Evolutionary conservation across 1,284 basidiomycete genomes (phyloP), one percentile per base, ranked within the genome.

Genomic region (Vanrija humicola): DNA sequence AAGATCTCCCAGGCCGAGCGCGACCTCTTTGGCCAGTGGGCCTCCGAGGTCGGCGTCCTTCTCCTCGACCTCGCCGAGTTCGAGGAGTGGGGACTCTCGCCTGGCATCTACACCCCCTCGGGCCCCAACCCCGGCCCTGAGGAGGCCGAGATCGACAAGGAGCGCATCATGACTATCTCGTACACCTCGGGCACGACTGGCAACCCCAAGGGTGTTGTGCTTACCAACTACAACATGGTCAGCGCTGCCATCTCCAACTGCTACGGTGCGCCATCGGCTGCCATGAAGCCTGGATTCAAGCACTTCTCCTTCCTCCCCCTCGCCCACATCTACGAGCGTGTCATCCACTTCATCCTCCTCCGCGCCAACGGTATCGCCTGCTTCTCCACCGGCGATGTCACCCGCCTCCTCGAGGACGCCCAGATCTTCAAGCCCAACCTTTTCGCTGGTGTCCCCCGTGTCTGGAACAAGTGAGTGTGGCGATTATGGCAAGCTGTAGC

Each of bases 361-460:
- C 78, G 81, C 15, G 68, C 85, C 34, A 88, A 89, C 38, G 89
- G 86, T 15, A 78, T 78, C 43, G 85, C 96, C 62, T 91, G 89
- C 18, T 96, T 87, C 79, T 91, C 86, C 65, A 88, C 87, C 28
- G 95, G 94, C 46, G 92, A 97, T 74, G 87, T 88, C n/a, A 78
- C 90, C 15, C 84, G 87, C n/a, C 82, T 98, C 25, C 79, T 96
- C 14, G 93, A 97, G 69, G 95, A 98, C 68, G 82, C 87, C 42
- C 87, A 90, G 70, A 77, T 89, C 57, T 80, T 96, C 62, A 86
- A 87, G 72, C 95, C 95, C 1, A 84, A 87, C 61, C 83, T 86
- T 69, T 85, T 92, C 78, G 85, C 88, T 5, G 83, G 86, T 14
- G 89, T 92, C 1, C 89, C 91, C 5, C 58, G 73, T 38, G 65